Evolutionary conservation across 352 stramenopile genomes (phyloP).

Genomic region (Globisporangium cystogenes): DNA sequence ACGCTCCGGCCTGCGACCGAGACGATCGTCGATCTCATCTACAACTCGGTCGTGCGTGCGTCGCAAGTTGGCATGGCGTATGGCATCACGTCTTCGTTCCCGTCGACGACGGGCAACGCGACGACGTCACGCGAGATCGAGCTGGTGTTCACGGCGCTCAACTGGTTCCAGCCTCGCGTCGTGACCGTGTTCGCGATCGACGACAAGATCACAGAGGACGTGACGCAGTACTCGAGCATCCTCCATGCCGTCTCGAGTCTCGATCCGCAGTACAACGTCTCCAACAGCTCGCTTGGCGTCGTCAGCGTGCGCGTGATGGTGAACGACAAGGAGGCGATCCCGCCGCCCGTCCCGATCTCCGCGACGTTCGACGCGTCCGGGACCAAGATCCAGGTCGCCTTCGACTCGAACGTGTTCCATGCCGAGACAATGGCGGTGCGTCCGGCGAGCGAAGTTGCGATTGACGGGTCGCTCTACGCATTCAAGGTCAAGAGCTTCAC

Average conservation of each 20-base stretch:
- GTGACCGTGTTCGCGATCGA: constrained; percentile 59
- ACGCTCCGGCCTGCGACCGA: constrained; percentile 33
- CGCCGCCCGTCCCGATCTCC: constrained; percentile 40
- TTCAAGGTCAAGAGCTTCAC: constrained; percentile 37
- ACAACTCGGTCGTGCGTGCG: constrained; percentile 15
- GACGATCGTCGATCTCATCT: constrained; percentile 29
- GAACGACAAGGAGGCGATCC: constrained; percentile 53
- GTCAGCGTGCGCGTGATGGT: constrained; percentile 43
- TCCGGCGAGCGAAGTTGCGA: neutral
- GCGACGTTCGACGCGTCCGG: constrained; percentile 50
- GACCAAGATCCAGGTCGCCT: constrained; percentile 43
- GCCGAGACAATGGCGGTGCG: constrained; percentile 50
- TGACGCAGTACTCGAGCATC: constrained; percentile 54
- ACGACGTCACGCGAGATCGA: constrained; percentile 18
- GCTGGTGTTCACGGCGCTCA: constrained; percentile 58
- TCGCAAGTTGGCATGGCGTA: constrained; percentile 28
- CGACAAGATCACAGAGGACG: constrained; percentile 47
- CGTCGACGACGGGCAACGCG: neutral
- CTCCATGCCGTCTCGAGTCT: constrained; percentile 32
- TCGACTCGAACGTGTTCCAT: constrained; percentile 68
- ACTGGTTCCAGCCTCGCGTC: constrained; percentile 39
- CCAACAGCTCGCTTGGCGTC: constrained; percentile 38
- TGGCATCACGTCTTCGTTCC: constrained; percentile 12
- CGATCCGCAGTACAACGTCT: constrained; percentile 61
- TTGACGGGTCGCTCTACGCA: constrained; percentile 13